Evolutionary conservation across 2,329 filamentous ascomycete genomes (phyloP), one percentile per base, ranked within the genome.

Genomic region (Aspergillus melleus): DNA sequence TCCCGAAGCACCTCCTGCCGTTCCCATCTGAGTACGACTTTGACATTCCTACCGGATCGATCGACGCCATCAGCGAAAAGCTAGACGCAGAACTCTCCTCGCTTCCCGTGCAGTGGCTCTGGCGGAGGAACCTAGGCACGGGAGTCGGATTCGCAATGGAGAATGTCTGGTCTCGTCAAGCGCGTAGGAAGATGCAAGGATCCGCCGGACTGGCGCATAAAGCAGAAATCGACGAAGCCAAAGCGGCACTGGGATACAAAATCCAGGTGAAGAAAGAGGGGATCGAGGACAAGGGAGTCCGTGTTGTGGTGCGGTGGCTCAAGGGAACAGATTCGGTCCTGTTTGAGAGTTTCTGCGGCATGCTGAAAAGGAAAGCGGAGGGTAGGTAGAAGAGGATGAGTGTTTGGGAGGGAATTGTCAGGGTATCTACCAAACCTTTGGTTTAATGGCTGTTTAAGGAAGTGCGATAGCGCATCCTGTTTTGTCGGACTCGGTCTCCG

Each of bases 321-420:
- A 87, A 91, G 67, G 94, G 95, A 0, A 80, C 82, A 6, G 90
- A 96, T 65, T 80, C 84, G 19, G 82, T 88, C 0, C 71, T 95
- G 0, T 96, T 94, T 74, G 90, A 96, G 76, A 97, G 93, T 72
- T 92, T 99, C 63, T 89, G 88, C 61, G 92, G 91, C 0, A 92
- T 93, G 79, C 64, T 96, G 49, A 90, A 87, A 73, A 80, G 84
- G 39, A 84, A 82, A 58, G 24, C 79, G 39, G 72, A 74, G 51
- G 64, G 64, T 44, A 66, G 66, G 49, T 68, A 57, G 53, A 42
- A 29, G 6, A 19, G 42, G n/a, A 10, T 6, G n/a, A 42, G 8
- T 42, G 1, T 29, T 9, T 29, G 26, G 8, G 26, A 29, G 8
- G 26, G 2, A 8, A 29, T 9, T 2, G 8, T 9, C 24, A 24